A percentile compares a stretch with the other conserved stretches of the same genome.
These are phyloP conservation scores for Colletotrichum acutatum DNA, from an alignment of 2,329 filamentous ascomycete genomes.

Conservation along the genomic window DNA sequence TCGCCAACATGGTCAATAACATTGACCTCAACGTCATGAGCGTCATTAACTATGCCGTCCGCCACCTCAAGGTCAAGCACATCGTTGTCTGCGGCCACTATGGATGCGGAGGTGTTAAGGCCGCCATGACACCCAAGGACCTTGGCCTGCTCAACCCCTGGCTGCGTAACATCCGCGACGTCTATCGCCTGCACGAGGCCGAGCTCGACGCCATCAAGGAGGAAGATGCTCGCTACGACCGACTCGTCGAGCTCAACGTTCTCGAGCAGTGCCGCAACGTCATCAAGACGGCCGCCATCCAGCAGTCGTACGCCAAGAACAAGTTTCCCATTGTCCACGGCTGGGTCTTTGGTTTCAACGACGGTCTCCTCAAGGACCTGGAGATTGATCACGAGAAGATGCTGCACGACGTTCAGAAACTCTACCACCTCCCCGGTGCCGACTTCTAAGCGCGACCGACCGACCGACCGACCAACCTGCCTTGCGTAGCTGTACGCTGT, in stretches of 20 bases:
- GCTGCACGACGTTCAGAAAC: slow-evolving; percentile 70
- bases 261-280: slow-evolving; percentile 80
- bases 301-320: slow-evolving; percentile 74
- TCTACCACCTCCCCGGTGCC: slow-evolving; percentile 65
- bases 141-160: slow-evolving; percentile 78
- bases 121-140: slow-evolving; percentile 77
- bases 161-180: slow-evolving; percentile 79
- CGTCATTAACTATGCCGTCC: slow-evolving; percentile 89
- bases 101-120: slow-evolving; percentile 81
- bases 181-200: slow-evolving; percentile 76
- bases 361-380: slow-evolving; percentile 74
- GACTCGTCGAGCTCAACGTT: slow-evolving; percentile 87
- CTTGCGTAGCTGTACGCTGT: background rate
- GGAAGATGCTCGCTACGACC: slow-evolving; percentile 70
- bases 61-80: slow-evolving; percentile 83
- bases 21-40: slow-evolving; percentile 83
- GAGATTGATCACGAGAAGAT: slow-evolving; percentile 71
- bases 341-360: slow-evolving; percentile 77
- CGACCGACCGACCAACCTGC: too few relatives aligned
- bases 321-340: slow-evolving; percentile 77
- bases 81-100: slow-evolving; percentile 84
- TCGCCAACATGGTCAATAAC: slow-evolving; percentile 86
- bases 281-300: slow-evolving; percentile 83
- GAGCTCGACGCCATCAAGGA: slow-evolving; percentile 74
- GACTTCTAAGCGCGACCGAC: background rate